Evolutionary conservation across 2,329 filamentous ascomycete species (phyloP), one percentile per base, ranked within the genome.

Genomic region (Arthrobotrys sphaeroides): DNA sequence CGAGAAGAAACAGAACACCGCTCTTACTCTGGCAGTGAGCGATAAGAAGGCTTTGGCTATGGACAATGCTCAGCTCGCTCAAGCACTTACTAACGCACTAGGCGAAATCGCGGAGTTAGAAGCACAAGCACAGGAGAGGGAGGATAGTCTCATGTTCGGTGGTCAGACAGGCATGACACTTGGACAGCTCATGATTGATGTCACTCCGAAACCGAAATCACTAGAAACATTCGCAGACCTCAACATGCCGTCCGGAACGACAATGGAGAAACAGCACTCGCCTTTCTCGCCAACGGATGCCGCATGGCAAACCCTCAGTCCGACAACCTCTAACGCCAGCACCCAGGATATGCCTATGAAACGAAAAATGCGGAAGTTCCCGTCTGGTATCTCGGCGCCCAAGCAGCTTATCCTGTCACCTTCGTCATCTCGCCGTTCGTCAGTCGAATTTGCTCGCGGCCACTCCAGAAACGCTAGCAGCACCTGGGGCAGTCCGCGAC

Each of bases 311-410:
- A 75, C 72, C 5, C 64, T 75, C 10, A 75, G 72, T 16, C 72
- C 72, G 38, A 75, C 72, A 18, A 75, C 72, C 13, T 75, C 72
- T 13, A 69, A 75, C 22, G 49, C 64, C 9, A 75, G 72, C 33
- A 69, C 64, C 4, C 62, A 38, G 26, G 72, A 75, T 22, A 64
- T 65, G 33, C 72, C 72, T 10, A 70, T 42, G 6, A 72, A 66
- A 45, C 59, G 73, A 28, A 77, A 77, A 31, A 77, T 77, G 66
- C 53, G 73, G n/a, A 77, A 77, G 38, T 77, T 77, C 36, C 73
- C 73, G 13, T 69, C 73, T 5, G 73, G 73, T 3, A 77, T 77
- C 51, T 49, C 65, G 10, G 73, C 59, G 18, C 73, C 73, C 13
- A 70, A 77, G 51, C 73, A 77, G 22, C 51, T 77, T 10, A 77